These are phyloP conservation scores for Plasmodium inui DNA, from an alignment of 169 alveolate species.

Conservation along the genomic window DNA sequence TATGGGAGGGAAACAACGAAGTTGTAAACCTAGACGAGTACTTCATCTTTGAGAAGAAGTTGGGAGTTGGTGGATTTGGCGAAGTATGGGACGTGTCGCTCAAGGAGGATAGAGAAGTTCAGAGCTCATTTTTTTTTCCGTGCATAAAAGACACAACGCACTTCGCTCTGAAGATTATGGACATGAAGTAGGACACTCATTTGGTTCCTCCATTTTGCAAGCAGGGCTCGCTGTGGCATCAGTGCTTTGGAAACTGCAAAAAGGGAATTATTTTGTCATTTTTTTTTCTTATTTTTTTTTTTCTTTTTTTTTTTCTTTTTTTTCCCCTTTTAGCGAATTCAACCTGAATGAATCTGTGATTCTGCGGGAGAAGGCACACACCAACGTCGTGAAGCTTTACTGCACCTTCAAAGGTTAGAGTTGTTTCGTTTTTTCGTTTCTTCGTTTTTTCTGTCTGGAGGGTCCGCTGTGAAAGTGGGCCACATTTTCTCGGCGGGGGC, in stretches of 20 bases:
- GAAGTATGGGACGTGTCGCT: constrained; percentile 66
- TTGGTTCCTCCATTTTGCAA: background rate
- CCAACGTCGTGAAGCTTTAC: constrained; percentile 14
- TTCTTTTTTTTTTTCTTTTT: background rate
- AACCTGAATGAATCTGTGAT: constrained; percentile 56
- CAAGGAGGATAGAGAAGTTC: background rate
- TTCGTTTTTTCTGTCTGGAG: no score
- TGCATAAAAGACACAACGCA: constrained; percentile 34
- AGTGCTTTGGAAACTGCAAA: background rate
- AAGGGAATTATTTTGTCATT: background rate
- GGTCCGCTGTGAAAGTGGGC: background rate
- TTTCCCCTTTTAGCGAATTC: constrained; percentile 29
- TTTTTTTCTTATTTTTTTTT: background rate
- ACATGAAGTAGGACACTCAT: constrained; percentile 25
- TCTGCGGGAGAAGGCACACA: constrained; percentile 68
- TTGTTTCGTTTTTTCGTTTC: background rate
- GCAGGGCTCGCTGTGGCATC: background rate
- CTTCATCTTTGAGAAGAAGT: constrained; percentile 13
- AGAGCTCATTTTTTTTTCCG: constrained; percentile 39
- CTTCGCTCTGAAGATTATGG: constrained; percentile 62
- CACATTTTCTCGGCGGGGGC: background rate
- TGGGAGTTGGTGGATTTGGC: constrained; percentile 67
- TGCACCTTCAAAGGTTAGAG: constrained; percentile 53
- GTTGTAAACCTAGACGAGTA: constrained; percentile 39
- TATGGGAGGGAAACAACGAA: constrained; percentile 32